phyloP scores from a whole-genome alignment of 441 rosid genomes.

The Syzygium malaccense region DNA sequence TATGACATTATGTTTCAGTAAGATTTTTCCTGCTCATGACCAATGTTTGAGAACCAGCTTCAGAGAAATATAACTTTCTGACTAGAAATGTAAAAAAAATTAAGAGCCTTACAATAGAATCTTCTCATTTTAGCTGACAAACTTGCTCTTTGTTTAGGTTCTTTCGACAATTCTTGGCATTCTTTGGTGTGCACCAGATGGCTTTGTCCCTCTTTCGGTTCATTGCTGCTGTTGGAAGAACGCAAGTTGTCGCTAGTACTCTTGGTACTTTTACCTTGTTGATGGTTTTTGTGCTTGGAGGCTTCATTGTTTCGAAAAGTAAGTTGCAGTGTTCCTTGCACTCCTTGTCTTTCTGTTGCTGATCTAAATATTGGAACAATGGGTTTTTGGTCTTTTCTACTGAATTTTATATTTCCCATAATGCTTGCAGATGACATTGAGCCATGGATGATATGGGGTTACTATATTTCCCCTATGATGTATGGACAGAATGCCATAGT shows the following conservation, averaged over 20 bases:
- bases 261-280: neutral
- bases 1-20: neutral
- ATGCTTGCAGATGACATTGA: slow-evolving; percentile 8
- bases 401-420: neutral
- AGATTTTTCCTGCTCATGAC: neutral
- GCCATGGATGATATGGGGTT: slow-evolving; percentile 16
- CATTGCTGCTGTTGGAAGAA: slow-evolving; percentile 1
- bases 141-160: neutral
- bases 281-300: neutral
- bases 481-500: slow-evolving; percentile 12
- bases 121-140: neutral
- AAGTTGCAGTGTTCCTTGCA: neutral
- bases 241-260: neutral
- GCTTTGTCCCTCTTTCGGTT: slow-evolving; percentile 1
- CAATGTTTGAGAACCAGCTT: neutral
- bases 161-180: neutral
- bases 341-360: neutral
- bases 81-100: neutral
- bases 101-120: neutral
- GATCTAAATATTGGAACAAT: neutral
- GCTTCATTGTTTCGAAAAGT: neutral
- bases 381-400: neutral
- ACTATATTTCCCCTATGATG: slow-evolving; percentile 19
- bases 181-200: neutral
- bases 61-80: neutral